These are phyloP conservation scores for Penicillium crustosum DNA, from an alignment of 2,329 filamentous ascomycete genomes.

Conservation along the genomic window DNA sequence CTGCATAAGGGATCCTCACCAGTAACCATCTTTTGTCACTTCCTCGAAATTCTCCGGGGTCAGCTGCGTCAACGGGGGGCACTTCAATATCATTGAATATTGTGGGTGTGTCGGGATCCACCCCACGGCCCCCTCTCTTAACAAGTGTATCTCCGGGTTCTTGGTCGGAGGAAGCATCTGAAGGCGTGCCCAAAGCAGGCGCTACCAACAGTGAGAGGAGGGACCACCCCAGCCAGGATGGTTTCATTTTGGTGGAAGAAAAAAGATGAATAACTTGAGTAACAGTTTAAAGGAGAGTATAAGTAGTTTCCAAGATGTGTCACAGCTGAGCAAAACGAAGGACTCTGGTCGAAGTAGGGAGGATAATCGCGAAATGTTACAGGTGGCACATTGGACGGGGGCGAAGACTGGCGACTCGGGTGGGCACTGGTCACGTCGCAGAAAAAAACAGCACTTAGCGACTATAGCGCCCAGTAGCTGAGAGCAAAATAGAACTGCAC, in stretches of 20 bases:
- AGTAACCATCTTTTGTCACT: conserved; percentile 53
- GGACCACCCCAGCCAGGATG: conserved; percentile 40
- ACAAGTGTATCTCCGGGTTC: conserved; percentile 24
- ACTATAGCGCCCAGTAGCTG: conserved; percentile 23
- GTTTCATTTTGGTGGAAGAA: conserved; percentile 35
- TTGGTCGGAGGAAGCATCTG: conserved; percentile 17
- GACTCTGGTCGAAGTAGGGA: conserved; percentile 22
- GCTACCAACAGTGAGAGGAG: conserved; percentile 39
- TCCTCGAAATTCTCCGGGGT: conserved; percentile 50
- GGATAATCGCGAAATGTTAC: conserved; percentile 26
- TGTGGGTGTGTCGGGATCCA: conserved; percentile 22
- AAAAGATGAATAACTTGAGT: conserved; percentile 18
- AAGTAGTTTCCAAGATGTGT: conserved; percentile 2
- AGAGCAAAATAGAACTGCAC: conserved; percentile 20
- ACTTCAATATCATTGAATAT: conserved; percentile 54
- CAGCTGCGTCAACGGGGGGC: conserved; percentile 51
- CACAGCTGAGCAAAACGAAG: conserved; percentile 22
- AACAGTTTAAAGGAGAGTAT: conserved; percentile 9
- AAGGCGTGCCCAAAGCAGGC: conserved; percentile 34
- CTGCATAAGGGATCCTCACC: conserved; percentile 37
- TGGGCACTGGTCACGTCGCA: conserved; percentile 15
- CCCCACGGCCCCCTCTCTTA: conserved; percentile 28
- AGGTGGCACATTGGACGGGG: conserved; percentile 33
- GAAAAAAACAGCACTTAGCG: conserved; percentile 17
- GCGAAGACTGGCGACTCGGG: conserved; percentile 16